These are phyloP conservation scores for Flaveria brownii DNA, from an alignment of 129 eudicot species.

Conservation along the genomic window DNA sequence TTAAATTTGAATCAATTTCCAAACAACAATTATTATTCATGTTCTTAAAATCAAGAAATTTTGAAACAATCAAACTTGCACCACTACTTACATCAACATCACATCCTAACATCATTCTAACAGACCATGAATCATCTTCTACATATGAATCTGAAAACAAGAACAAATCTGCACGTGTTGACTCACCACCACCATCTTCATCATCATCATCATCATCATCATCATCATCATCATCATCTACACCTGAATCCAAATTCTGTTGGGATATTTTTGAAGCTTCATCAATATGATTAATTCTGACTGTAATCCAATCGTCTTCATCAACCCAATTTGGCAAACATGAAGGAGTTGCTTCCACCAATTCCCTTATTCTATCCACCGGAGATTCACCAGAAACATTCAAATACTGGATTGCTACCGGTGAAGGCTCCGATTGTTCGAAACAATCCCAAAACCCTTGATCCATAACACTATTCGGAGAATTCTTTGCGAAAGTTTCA, in stretches of 20 bases:
- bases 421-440: slow-evolving; percentile 35
- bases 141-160: slow-evolving; percentile 2
- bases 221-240: slow-evolving; percentile 21
- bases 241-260: slow-evolving; percentile 9
- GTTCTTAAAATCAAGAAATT: slow-evolving; percentile 25
- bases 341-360: slow-evolving; percentile 39
- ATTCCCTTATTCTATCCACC: slow-evolving; percentile 44
- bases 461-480: slow-evolving; percentile 69
- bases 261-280: slow-evolving; percentile 21
- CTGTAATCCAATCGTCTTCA: slow-evolving; percentile 67
- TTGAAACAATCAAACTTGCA: slow-evolving; percentile 27
- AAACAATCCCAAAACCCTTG: slow-evolving; percentile 68
- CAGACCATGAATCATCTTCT: slow-evolving; percentile 31
- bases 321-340: slow-evolving; percentile 54
- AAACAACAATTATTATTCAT: slow-evolving; percentile 18
- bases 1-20: not conserved
- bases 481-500: slow-evolving; percentile 26
- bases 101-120: slow-evolving; percentile 17
- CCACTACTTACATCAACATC: slow-evolving; percentile 26
- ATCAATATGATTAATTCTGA: slow-evolving; percentile 43
- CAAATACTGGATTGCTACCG: not conserved
- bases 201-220: slow-evolving; percentile 18
- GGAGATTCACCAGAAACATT: slow-evolving; percentile 35
- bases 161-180: not conserved
- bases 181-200: slow-evolving; percentile 18